Conservation (phyloP, 208 protist genomes). For the Trypanosoma cruzi region DNA sequence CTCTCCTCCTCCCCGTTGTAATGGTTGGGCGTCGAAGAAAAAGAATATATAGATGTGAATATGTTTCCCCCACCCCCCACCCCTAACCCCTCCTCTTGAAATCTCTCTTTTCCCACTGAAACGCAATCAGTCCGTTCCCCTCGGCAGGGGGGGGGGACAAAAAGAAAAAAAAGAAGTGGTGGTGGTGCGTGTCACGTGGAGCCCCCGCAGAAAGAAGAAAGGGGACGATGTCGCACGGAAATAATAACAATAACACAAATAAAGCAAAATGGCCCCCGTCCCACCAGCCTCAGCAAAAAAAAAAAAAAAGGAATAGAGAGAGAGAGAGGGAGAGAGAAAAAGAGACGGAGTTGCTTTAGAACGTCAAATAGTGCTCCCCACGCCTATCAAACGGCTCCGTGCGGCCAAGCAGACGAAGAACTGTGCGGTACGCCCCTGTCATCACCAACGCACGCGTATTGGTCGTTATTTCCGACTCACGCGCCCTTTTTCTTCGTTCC, state of each 20-base stretch:
- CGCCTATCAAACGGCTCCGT: constrained; percentile 53
- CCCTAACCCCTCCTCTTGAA: no score
- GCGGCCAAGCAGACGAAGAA: constrained; percentile 67
- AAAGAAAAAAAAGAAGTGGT: no score
- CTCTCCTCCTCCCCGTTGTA: no score
- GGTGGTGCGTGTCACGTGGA: no score
- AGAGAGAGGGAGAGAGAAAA: no score
- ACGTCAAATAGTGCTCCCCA: constrained; percentile 73
- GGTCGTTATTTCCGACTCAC: neutral
- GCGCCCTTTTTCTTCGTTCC: constrained; percentile 4
- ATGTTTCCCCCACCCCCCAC: no score
- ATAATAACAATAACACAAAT: constrained; percentile 1
- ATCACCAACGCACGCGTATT: constrained; percentile 34
- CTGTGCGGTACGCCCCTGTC: constrained; percentile 55
- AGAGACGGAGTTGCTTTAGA: constrained; percentile 30
- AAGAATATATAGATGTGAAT: no score
- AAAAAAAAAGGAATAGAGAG: neutral
- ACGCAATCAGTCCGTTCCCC: no score
- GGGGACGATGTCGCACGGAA: neutral
- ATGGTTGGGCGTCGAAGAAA: no score
- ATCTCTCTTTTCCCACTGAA: no score
- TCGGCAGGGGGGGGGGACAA: no score
- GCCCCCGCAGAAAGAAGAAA: neutral
- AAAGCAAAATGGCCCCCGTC: no score
- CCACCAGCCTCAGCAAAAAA: neutral